phyloP scores from a whole-genome alignment of 805 yeast genomes.

The Candida bentonensis region DNA sequence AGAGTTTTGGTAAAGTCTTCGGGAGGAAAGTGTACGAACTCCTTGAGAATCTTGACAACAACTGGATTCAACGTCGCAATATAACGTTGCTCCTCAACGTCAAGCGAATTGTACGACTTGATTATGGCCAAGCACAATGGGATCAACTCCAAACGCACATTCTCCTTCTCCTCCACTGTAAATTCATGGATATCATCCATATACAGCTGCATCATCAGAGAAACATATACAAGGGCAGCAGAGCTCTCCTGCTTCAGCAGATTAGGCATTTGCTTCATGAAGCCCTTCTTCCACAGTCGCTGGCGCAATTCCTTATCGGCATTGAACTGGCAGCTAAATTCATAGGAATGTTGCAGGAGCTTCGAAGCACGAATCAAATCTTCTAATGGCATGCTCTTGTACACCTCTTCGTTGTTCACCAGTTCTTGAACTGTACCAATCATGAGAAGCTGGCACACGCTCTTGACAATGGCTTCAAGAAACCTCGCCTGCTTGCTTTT shows the following conservation, averaged over 20 bases:
- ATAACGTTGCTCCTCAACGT: constrained; percentile 56
- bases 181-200: constrained; percentile 24
- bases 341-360: constrained; percentile 53
- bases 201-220: constrained; percentile 56
- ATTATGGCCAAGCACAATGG: constrained; percentile 63
- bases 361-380: constrained; percentile 47
- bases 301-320: constrained; percentile 78
- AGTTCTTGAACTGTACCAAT: constrained; percentile 77
- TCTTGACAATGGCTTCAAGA: constrained; percentile 75
- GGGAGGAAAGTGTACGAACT: constrained; percentile 63
- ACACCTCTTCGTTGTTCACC: constrained; percentile 48
- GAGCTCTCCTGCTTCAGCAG: constrained; percentile 82
- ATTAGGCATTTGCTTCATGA: constrained; percentile 86
- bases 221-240: constrained; percentile 75
- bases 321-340: constrained; percentile 77
- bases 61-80: constrained; percentile 86
- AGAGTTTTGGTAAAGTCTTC: constrained; percentile 37
- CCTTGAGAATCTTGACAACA: constrained; percentile 74
- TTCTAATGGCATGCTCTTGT: constrained; percentile 51
- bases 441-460: constrained; percentile 79
- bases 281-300: constrained; percentile 82
- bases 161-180: constrained; percentile 29
- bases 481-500: constrained; percentile 34
- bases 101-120: constrained; percentile 55
- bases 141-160: constrained; percentile 39